Percentiles rank a stretch among this genome's conserved stretches.
Conservation (phyloP, 78 protist species). For the Goniomonas avonlea region DNA sequence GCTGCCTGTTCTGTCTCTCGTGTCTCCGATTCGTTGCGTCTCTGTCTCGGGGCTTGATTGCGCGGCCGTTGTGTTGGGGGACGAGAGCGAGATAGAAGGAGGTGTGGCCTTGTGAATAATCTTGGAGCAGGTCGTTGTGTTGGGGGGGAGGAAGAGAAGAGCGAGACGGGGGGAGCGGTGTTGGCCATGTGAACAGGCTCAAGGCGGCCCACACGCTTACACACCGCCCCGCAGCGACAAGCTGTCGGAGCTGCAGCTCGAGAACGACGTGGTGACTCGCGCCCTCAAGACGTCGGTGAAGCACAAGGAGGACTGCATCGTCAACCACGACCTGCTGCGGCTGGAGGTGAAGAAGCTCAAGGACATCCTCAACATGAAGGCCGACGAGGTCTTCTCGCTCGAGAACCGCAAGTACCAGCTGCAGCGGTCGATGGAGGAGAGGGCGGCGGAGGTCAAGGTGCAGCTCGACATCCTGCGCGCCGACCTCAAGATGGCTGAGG, state of each 20-base stretch:
- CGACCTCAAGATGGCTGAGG: constrained; percentile 22
- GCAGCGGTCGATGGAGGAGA: constrained; percentile 44
- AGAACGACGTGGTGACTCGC: constrained; percentile 18
- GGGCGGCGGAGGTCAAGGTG: constrained; percentile 12
- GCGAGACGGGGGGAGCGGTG: no score
- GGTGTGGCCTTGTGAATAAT: no score
- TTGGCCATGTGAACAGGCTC: no score
- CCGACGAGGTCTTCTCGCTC: constrained; percentile 47
- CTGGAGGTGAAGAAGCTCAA: constrained; percentile 55
- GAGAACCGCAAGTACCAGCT: constrained; percentile 57
- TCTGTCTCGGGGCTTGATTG: no score
- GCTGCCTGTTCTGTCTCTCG: no score
- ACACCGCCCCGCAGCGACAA: neutral
- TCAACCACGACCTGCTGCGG: constrained; percentile 47
- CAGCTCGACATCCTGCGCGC: constrained; percentile 1
- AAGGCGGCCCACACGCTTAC: neutral
- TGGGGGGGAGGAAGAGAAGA: no score
- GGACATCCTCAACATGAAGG: constrained; percentile 24
- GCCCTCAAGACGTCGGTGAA: neutral
- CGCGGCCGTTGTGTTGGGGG: no score
- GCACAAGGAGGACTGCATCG: constrained; percentile 46
- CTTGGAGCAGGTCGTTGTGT: no score
- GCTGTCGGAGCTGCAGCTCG: constrained; percentile 15
- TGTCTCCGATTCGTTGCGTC: no score
- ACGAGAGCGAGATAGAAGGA: no score